Evolutionary conservation across 192 early-diverging fungal genomes (phyloP), one percentile per base, ranked within the genome.

Genomic region (Coemansia sp.): DNA sequence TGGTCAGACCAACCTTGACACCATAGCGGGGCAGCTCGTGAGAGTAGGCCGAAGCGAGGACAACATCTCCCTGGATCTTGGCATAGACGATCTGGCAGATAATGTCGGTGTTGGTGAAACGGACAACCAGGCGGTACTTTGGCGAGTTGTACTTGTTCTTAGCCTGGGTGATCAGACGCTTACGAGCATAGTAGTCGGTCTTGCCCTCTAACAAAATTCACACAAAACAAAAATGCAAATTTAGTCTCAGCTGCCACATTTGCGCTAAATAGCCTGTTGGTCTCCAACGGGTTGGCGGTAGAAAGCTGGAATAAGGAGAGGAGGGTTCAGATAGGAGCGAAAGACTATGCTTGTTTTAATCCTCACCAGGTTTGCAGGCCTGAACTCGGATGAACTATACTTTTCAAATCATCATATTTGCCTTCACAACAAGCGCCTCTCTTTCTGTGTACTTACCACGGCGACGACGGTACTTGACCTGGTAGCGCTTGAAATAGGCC

Each of bases 141-240:
- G 95, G 95, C 62, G 95, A 92, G 91, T 99, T 99, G 94, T 99
- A 99, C 89, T 97, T 99, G 93, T 97, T 96, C 93, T 99, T 99
- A 71, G 97, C 97, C 87, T 99, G 97, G 77, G 90, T 87, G n/a
- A 98, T 90, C 66, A 99, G 88, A 76, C 93, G 90, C 93, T 97
- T 97, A 77, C 97, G 93, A 73, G 97, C 95, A 79, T 96, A 97
- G 95, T 98, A 99, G 89, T 99, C 97, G 83, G 97, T 99, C 91
- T 99, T 99, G 59, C 97, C 95, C 93, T 99, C 95, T 95, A 48
- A 33, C 13, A 13, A 58, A 40, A 42, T 20, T 70, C 48, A 57
- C 59, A 38, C 53, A 36, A 21, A 58, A 37, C 26, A 69, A 60
- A 26, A 43, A 23, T 18, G 40, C 46, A 24, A 24, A 45, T 20